Evolutionary conservation across 2,329 filamentous ascomycete genomes (phyloP).

Genomic region (Epicoccum sorghinum): DNA sequence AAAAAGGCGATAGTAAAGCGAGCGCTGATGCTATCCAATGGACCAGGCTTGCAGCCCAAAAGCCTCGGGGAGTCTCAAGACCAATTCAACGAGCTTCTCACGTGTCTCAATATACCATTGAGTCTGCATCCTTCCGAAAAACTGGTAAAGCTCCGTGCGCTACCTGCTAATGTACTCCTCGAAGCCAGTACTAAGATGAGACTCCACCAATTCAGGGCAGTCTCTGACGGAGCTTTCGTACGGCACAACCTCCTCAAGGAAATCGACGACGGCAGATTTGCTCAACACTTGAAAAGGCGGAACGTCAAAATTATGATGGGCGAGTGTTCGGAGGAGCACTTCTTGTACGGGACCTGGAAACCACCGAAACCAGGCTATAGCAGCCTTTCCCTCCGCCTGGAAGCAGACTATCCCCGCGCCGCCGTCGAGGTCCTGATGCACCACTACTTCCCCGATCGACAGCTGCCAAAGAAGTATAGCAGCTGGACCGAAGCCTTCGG

Average conservation of each 20-base stretch:
- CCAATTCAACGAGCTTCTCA: slow-evolving; percentile 60
- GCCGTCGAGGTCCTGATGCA: slow-evolving; percentile 53
- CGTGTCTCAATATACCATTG: slow-evolving; percentile 52
- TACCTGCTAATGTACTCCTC: slow-evolving; percentile 51
- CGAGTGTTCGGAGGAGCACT: slow-evolving; percentile 61
- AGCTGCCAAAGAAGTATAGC: slow-evolving; percentile 48
- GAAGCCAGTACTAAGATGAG: slow-evolving; percentile 51
- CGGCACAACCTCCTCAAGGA: slow-evolving; percentile 50
- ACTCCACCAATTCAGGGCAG: slow-evolving; percentile 61
- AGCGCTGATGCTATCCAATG: slow-evolving; percentile 61
- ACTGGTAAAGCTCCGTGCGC: slow-evolving; percentile 52
- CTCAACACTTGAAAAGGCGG: slow-evolving; percentile 50
- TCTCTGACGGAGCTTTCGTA: slow-evolving; percentile 58
- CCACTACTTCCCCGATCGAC: slow-evolving; percentile 51
- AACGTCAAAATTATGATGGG: slow-evolving; percentile 59
- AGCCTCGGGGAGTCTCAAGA: slow-evolving; percentile 53
- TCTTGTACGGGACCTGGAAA: slow-evolving; percentile 58
- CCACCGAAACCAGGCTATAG: slow-evolving; percentile 52
- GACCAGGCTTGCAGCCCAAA: slow-evolving; percentile 61
- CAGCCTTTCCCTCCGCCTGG: slow-evolving; percentile 54
- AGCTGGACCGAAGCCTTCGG: slow-evolving; percentile 62
- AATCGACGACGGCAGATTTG: slow-evolving; percentile 58
- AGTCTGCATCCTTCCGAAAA: slow-evolving; percentile 52
- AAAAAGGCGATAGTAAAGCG: slow-evolving; percentile 57
- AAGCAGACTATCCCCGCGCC: slow-evolving; percentile 58